phyloP scores from a whole-genome alignment of 257 asterid species.

The Solanum sparsipilum region DNA sequence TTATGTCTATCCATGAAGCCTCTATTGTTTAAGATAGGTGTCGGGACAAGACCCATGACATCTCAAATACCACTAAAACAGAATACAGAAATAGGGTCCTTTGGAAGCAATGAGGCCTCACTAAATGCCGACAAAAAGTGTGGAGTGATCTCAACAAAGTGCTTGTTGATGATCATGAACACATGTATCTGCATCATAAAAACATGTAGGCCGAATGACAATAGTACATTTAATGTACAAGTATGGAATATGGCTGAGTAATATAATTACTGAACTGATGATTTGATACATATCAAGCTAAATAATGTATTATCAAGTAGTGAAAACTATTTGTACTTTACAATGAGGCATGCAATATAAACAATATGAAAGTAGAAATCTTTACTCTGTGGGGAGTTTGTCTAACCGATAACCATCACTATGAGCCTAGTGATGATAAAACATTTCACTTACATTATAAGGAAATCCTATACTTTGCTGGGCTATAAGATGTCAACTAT shows the following conservation, averaged over 20 bases:
- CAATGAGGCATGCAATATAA: not conserved
- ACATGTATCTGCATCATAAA: not conserved
- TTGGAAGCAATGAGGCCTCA: not conserved
- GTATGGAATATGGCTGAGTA: not conserved
- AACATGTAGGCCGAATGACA: not conserved
- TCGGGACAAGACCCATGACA: not conserved
- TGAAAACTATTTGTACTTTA: not conserved
- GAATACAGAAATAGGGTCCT: not conserved
- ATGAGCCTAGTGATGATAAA: not conserved
- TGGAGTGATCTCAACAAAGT: not conserved
- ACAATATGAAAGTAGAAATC: no score
- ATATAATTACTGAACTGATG: no score
- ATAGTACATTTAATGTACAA: not conserved
- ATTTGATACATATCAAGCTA: not conserved
- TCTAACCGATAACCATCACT: not conserved
- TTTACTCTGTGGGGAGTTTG: not conserved
- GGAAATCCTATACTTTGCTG: not conserved
- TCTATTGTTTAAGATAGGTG: not conserved
- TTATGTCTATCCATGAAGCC: no score
- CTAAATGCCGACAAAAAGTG: not conserved
- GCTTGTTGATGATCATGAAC: no score
- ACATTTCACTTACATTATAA: not conserved
- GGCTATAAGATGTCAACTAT: not conserved
- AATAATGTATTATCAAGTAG: not conserved
- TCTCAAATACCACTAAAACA: not conserved